These are phyloP conservation scores for Fistulinella cinereoalba DNA, from an alignment of 1,284 basidiomycete genomes.

Conservation along the genomic window DNA sequence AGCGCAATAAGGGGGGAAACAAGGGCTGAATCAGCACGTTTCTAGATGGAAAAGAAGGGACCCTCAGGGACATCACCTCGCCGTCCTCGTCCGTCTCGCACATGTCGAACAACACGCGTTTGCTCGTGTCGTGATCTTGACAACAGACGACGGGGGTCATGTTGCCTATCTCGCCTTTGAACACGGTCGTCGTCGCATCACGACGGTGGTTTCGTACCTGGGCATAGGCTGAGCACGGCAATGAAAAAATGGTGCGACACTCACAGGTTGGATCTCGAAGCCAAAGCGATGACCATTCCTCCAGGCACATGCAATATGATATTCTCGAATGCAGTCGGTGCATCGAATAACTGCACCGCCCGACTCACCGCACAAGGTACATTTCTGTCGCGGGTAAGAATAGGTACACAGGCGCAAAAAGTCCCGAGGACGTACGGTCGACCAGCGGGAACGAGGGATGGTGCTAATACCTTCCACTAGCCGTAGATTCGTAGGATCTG, in stretches of 20 bases:
- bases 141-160: slow-evolving; percentile 84
- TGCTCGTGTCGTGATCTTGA: slow-evolving; percentile 70
- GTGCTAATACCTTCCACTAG: slow-evolving; percentile 86
- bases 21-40: not conserved
- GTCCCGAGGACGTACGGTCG: slow-evolving; percentile 44
- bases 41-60: not conserved
- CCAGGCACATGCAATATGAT: slow-evolving; percentile 92
- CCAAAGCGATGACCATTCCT: slow-evolving; percentile 78
- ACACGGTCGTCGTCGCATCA: slow-evolving; percentile 67
- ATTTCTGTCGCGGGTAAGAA: slow-evolving; percentile 41
- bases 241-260: slow-evolving; percentile 25
- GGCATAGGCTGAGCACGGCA: slow-evolving; percentile 7
- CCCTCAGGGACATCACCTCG: slow-evolving; percentile 46
- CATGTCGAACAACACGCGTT: slow-evolving; percentile 72
- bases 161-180: slow-evolving; percentile 82
- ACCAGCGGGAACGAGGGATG: slow-evolving; percentile 64
- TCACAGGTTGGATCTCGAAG: slow-evolving; percentile 83
- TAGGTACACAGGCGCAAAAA: not conserved
- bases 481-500: slow-evolving; percentile 68
- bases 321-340: slow-evolving; percentile 75
- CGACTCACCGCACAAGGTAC: slow-evolving; percentile 58
- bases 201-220: slow-evolving; percentile 75
- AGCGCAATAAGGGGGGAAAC: not conserved
- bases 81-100: slow-evolving; percentile 83
- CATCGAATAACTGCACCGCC: slow-evolving; percentile 86